Evolutionary conservation across 1,284 basidiomycete genomes (phyloP).

Genomic region (Ustilago curta): DNA sequence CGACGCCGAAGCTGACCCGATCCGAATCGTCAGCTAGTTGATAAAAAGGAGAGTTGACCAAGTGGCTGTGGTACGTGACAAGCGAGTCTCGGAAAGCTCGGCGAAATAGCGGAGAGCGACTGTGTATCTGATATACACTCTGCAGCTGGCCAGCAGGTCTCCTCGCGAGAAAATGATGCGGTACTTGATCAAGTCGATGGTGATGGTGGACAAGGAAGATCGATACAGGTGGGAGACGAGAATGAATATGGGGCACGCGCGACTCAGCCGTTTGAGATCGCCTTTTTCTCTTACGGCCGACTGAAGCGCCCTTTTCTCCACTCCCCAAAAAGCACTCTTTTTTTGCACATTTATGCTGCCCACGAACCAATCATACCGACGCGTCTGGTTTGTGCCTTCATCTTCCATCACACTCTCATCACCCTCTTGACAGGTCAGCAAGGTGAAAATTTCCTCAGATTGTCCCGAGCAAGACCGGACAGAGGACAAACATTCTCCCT

Average conservation of each 20-base stretch:
- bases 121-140: too few species aligned
- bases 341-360: slow-evolving; percentile 1
- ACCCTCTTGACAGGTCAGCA: slow-evolving; percentile 13
- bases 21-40: background rate
- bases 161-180: background rate
- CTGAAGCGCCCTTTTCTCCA: slow-evolving; percentile 1
- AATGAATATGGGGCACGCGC: background rate
- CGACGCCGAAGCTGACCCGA: background rate
- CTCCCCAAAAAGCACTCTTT: background rate
- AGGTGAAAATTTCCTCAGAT: slow-evolving; percentile 19
- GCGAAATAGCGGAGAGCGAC: background rate
- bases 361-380: slow-evolving; percentile 13
- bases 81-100: background rate
- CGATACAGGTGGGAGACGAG: too few species aligned
- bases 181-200: slow-evolving; percentile 1
- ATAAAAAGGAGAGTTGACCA: background rate
- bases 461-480: background rate
- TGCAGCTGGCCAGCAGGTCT: background rate
- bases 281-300: slow-evolving; percentile 12
- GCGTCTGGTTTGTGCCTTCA: background rate
- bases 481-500: background rate
- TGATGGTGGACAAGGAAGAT: slow-evolving; percentile 11
- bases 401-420: slow-evolving; percentile 12
- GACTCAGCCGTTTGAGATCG: slow-evolving; percentile 18
- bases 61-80: background rate